Percentiles rank a stretch among this genome's conserved stretches.
phyloP scores from a whole-genome alignment of 805 yeast species.

The Candida dendrica region DNA sequence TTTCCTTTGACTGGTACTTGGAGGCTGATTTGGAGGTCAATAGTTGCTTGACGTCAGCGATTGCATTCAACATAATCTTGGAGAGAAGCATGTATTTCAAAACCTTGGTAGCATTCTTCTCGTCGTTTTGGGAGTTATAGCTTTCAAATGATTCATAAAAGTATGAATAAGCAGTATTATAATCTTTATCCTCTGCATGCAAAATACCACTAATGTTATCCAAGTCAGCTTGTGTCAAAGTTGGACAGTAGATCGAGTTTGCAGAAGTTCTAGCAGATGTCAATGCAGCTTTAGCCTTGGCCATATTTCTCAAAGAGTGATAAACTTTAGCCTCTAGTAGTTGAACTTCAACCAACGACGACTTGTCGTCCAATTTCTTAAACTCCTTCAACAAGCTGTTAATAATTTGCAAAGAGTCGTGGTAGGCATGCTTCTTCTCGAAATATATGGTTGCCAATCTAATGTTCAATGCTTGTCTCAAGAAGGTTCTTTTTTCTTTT shows the following conservation, averaged over 20 bases:
- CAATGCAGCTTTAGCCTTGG: constrained; percentile 86
- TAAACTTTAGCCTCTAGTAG: constrained; percentile 83
- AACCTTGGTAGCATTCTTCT: constrained; percentile 65
- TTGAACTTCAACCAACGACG: constrained; percentile 92
- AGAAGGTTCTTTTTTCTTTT: constrained; percentile 73
- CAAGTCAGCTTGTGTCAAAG: constrained; percentile 87
- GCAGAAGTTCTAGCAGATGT: constrained; percentile 96
- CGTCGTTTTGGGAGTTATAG: constrained; percentile 50
- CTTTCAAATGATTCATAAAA: constrained; percentile 94
- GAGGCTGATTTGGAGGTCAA: constrained; percentile 65
- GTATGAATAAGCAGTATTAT: constrained; percentile 91
- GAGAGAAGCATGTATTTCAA: constrained; percentile 89
- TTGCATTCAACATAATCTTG: constrained; percentile 84
- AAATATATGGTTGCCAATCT: constrained; percentile 73
- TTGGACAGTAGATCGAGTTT: constrained; percentile 92
- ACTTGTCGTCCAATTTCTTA: constrained; percentile 91
- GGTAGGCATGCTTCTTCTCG: constrained; percentile 51
- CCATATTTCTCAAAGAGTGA: constrained; percentile 84
- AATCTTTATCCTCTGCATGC: constrained; percentile 95
- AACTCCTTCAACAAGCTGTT: constrained; percentile 72
- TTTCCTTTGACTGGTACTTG: constrained; percentile 74
- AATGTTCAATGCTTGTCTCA: constrained; percentile 82
- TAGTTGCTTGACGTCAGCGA: constrained; percentile 78
- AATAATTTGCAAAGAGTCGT: constrained; percentile 67
- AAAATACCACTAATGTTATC: constrained; percentile 93